Conservation (phyloP, 768 basidiomycete species). For the Mycena kentingensis region DNA sequence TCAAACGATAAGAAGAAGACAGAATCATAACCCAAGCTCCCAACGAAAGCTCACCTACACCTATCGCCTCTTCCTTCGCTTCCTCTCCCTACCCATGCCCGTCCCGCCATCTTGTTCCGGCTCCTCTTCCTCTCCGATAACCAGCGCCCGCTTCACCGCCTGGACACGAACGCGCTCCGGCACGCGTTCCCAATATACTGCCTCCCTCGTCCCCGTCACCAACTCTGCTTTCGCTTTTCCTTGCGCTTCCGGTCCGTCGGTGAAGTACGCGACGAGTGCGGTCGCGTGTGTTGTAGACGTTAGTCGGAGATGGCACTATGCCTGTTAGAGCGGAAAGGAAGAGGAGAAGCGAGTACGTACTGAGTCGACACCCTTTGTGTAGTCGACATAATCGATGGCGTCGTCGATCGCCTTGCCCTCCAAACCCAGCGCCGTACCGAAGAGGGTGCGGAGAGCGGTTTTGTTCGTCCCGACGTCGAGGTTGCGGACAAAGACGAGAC, state of each 20-base stretch:
- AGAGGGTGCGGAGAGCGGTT: slow-evolving; percentile 68
- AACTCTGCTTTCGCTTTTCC: slow-evolving; percentile 50
- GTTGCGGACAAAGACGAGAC: slow-evolving; percentile 71
- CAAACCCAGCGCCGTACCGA: slow-evolving; percentile 44
- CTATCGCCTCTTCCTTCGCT: background rate
- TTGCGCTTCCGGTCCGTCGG: slow-evolving; percentile 21
- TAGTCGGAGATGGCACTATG: slow-evolving; percentile 74
- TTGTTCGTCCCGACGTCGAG: slow-evolving; percentile 79
- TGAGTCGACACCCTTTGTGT: slow-evolving; percentile 71
- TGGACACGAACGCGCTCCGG: slow-evolving; percentile 69
- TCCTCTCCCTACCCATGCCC: background rate
- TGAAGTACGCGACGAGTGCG: slow-evolving; percentile 49
- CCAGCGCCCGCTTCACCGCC: slow-evolving; percentile 55
- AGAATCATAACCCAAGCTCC: too few relatives aligned
- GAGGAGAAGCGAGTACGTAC: slow-evolving; percentile 41
- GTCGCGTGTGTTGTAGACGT: slow-evolving; percentile 50
- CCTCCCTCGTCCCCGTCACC: slow-evolving; percentile 64
- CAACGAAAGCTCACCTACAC: too few relatives aligned
- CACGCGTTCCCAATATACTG: slow-evolving; percentile 78
- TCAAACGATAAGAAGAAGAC: too few relatives aligned
- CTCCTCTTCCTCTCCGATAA: background rate
- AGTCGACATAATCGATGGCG: slow-evolving; percentile 79
- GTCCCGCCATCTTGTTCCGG: too few relatives aligned
- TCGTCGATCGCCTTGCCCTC: slow-evolving; percentile 15
- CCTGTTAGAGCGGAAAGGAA: background rate